These are phyloP conservation scores for Mycena filopes DNA, from an alignment of 768 basidiomycete species.

Conservation along the genomic window DNA sequence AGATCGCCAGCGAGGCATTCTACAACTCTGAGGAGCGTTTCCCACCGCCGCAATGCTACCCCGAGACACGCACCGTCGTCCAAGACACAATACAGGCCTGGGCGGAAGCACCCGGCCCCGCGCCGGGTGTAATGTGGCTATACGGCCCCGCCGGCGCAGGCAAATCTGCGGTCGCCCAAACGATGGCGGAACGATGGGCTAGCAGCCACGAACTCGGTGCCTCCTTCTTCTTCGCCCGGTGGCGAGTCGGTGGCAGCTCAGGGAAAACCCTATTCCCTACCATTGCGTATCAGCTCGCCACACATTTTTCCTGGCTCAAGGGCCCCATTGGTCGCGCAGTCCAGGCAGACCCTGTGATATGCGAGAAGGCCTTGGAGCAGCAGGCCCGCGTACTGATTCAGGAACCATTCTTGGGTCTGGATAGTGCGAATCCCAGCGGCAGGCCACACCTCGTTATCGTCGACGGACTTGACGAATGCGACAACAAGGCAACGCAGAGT, in stretches of 20 bases:
- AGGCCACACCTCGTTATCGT: background rate
- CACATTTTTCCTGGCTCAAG: background rate
- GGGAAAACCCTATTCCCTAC: background rate
- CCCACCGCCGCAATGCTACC: background rate
- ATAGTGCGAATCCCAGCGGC: background rate
- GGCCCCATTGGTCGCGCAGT: background rate
- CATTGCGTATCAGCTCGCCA: slow-evolving; percentile 1
- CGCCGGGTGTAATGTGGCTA: slow-evolving; percentile 1
- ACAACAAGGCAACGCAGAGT: background rate
- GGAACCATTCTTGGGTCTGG: background rate
- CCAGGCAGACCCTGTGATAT: background rate
- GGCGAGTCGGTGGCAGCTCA: background rate
- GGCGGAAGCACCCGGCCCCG: background rate
- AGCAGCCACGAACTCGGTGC: background rate
- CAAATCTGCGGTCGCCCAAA: slow-evolving; percentile 9
- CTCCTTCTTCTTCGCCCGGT: background rate
- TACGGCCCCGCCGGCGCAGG: slow-evolving; percentile 9
- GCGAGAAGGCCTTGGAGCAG: background rate
- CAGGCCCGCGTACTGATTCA: background rate
- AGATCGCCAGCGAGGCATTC: background rate
- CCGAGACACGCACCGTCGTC: background rate
- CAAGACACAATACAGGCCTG: background rate
- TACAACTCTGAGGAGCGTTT: slow-evolving; percentile 1
- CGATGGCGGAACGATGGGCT: slow-evolving; percentile 7
- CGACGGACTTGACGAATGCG: no score